phyloP scores from a whole-genome alignment of 1,139 yeast species.

The Suzukiozyma palmioleophila region DNA sequence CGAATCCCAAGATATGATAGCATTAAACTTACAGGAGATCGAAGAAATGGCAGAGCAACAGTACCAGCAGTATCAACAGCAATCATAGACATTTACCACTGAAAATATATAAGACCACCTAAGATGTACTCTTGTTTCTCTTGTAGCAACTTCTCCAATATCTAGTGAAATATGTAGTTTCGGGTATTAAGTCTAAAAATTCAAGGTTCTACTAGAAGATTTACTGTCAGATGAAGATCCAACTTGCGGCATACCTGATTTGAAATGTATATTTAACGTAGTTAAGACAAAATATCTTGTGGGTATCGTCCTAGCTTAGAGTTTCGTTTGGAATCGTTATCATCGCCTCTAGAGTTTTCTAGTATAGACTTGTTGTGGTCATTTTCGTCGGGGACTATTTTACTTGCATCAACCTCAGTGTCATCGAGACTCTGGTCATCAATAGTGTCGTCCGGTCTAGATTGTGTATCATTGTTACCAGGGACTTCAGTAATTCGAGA shows the following conservation, averaged over 20 bases:
- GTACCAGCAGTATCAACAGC: constrained; percentile 22
- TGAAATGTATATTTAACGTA: too few relatives aligned
- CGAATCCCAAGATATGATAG: constrained; percentile 35
- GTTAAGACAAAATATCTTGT: constrained; percentile 14
- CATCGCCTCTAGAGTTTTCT: background rate
- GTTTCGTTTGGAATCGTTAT: constrained; percentile 5
- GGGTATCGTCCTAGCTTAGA: constrained; percentile 17
- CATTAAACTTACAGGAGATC: constrained; percentile 42
- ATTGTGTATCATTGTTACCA: constrained; percentile 2
- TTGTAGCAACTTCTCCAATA: too few relatives aligned
- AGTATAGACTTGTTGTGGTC: constrained; percentile 10
- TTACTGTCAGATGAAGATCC: too few relatives aligned
- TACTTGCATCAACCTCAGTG: constrained; percentile 4
- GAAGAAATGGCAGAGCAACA: constrained; percentile 54
- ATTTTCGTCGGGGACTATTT: constrained; percentile 8
- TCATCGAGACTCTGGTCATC: constrained; percentile 7
- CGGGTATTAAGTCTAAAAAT: too few relatives aligned
- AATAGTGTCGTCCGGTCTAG: constrained; percentile 6
- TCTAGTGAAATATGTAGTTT: too few relatives aligned
- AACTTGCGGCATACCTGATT: too few relatives aligned
- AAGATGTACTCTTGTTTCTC: too few relatives aligned
- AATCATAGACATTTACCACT: constrained; percentile 1
- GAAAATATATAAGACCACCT: background rate
- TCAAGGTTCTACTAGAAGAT: too few relatives aligned
- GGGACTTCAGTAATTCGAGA: constrained; percentile 4